A percentile compares a stretch with the other conserved stretches of the same genome.
Conservation (phyloP, 1,284 basidiomycete genomes). For the Ceratobasidium sp. region DNA sequence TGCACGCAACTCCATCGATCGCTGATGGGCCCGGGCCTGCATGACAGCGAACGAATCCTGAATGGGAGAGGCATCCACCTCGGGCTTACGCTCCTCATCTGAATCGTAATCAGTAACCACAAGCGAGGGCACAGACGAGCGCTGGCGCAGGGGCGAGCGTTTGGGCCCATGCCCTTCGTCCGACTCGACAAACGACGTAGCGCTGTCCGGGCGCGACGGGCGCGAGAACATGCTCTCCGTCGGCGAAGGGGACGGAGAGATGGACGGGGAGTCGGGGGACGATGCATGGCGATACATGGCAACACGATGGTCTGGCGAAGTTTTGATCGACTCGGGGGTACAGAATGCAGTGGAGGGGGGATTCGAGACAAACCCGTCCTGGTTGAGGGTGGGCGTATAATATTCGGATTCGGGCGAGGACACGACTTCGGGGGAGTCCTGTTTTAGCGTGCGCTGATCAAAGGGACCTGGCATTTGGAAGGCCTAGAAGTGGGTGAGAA, state of each 20-base stretch:
- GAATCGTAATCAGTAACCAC: constrained; percentile 35
- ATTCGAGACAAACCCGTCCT: constrained; percentile 26
- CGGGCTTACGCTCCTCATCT: constrained; percentile 29
- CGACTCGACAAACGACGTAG: constrained; percentile 24
- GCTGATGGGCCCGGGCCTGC: constrained; percentile 26
- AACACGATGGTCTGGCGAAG: constrained; percentile 20
- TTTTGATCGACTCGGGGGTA: constrained; percentile 28
- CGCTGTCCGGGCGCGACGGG: constrained; percentile 35
- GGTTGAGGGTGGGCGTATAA: constrained; percentile 26
- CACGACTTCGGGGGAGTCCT: constrained; percentile 30
- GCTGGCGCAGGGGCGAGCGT: constrained; percentile 34
- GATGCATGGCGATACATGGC: constrained; percentile 21
- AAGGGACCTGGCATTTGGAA: constrained; percentile 36
- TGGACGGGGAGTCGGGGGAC: constrained; percentile 22
- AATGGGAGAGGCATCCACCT: constrained; percentile 8
- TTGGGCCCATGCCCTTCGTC: constrained; percentile 28
- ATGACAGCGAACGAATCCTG: constrained; percentile 22
- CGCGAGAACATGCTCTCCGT: constrained; percentile 38
- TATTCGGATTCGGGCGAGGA: constrained; percentile 35
- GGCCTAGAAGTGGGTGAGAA: constrained; percentile 35
- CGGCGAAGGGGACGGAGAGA: constrained; percentile 34
- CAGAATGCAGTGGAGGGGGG: constrained; percentile 22
- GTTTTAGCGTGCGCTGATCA: constrained; percentile 31
- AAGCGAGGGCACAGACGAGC: constrained; percentile 29
- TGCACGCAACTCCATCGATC: constrained; percentile 36